Conservation (phyloP, 176 grass and related monocot species). For the Eleusine coracana region DNA sequence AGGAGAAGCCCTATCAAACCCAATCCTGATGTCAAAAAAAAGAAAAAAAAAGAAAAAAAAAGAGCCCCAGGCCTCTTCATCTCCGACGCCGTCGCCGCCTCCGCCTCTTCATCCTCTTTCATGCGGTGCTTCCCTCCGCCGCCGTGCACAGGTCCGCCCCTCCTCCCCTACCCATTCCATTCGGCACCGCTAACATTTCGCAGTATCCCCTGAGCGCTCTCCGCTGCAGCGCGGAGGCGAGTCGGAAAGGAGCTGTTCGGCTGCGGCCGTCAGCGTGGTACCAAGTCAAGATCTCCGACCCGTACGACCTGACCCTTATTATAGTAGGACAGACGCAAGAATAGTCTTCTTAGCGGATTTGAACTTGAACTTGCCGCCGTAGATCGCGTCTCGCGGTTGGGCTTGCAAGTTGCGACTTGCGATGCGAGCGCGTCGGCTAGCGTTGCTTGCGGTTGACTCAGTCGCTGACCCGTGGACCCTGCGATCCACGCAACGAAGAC, state of each 20-base stretch:
- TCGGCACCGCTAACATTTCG: neutral
- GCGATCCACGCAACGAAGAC: neutral
- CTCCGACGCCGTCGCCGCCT: conserved; percentile 11
- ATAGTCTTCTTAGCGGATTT: neutral
- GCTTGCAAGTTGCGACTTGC: neutral
- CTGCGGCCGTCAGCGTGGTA: conserved; percentile 60
- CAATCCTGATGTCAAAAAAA: too few species aligned
- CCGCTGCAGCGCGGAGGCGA: conserved; percentile 49
- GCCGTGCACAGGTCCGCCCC: neutral
- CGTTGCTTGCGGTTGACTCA: neutral
- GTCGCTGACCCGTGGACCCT: neutral
- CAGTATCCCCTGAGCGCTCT: neutral
- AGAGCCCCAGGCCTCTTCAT: neutral
- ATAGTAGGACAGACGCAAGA: neutral
- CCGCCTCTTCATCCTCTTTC: too few species aligned
- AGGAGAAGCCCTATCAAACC: neutral
- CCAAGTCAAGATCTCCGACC: conserved; percentile 98
- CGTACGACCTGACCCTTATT: conserved; percentile 54
- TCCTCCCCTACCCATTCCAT: neutral
- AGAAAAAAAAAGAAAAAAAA: too few species aligned
- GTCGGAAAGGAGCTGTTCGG: conserved; percentile 63
- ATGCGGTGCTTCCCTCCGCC: neutral
- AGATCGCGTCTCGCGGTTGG: neutral
- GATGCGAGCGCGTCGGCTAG: neutral
- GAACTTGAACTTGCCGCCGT: too few species aligned